Conservation (phyloP, 768 basidiomycete genomes). For the Lactifluus echinatus region DNA sequence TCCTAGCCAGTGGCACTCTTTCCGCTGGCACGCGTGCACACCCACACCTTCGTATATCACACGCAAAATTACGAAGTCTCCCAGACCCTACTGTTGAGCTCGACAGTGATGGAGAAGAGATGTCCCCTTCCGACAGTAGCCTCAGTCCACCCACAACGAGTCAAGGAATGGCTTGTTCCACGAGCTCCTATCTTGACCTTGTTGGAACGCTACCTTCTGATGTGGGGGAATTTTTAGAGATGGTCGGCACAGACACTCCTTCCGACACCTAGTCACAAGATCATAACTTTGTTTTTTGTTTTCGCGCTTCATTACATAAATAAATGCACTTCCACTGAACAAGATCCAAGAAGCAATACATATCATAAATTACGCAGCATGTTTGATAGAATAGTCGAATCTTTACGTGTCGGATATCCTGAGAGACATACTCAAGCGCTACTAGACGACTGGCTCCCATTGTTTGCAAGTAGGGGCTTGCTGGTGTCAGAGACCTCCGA, state of each 20-base stretch:
- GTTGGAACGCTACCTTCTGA: conserved; percentile 11
- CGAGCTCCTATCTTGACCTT: conserved; percentile 13
- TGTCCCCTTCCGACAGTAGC: background rate
- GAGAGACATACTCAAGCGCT: background rate
- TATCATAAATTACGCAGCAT: background rate
- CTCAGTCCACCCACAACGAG: background rate
- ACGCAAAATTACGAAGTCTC: conserved; percentile 16
- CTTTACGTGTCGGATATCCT: background rate
- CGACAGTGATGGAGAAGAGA: conserved; percentile 13
- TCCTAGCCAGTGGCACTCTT: background rate
- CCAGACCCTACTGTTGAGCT: background rate
- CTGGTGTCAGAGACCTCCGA: background rate
- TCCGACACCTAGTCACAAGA: background rate
- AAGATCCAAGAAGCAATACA: background rate
- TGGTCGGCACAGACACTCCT: background rate
- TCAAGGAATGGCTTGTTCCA: background rate
- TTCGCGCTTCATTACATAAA: background rate
- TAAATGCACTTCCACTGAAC: background rate
- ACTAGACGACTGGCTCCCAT: conserved; percentile 3
- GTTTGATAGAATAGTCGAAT: background rate
- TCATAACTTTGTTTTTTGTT: background rate
- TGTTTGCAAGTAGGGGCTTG: background rate
- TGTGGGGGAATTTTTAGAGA: conserved; percentile 12
- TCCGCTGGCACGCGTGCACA: background rate
- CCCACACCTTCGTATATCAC: conserved; percentile 3